Base-by-base conservation (phyloP, 108 stramenopile species). In the Epipyxis sp. region DNA sequence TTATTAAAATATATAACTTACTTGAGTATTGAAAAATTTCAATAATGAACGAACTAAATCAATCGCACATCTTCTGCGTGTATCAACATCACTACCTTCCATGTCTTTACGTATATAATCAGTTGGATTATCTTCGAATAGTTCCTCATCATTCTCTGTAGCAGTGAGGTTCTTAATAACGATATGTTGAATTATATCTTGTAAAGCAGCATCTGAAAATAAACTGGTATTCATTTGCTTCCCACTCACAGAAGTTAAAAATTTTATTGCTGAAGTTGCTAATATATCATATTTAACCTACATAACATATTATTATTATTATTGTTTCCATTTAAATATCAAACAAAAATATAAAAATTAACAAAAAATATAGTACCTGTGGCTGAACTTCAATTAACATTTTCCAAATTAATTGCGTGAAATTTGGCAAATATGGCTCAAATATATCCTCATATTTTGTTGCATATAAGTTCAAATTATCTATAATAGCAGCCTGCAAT, bases 401-500 rank as follows among this genome's bases (percentile, higher is more conserved):
- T 44, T 1, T 42, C 46, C 57, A 59, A 25, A 77, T n/a, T 30
- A 59, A 10, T 6, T 57, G 59, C 10, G 81, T 74, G 81, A 99
- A 99, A 35, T 82, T 59, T 39, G 88, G 82, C 25, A 97, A 84
- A 71, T 85, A 79, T 3, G 91, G 89, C 1, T 89, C 46, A 80
- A 99, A 99, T 20, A 92, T 88, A 78, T 98, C 98, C 76, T 99
- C 98, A 77, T 98, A 97, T 86, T 95, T 96, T 79, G 87, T 85
- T 1, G 90, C 89, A 82, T 97, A 99, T 25, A 96, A 88, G 40
- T 88, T 88, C 1, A 98, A 77, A 82, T 93, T 95, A 81, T 95
- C 90, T 43, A 98, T 90, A 40, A 99, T 90, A 20, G 95, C 94
- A 3, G 92, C 86, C 85, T 97, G 95, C 0, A 95, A 76, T 41